These are phyloP conservation scores for Hymenoscyphus fraxineus DNA, from an alignment of 2,329 filamentous ascomycete genomes.

Conservation along the genomic window DNA sequence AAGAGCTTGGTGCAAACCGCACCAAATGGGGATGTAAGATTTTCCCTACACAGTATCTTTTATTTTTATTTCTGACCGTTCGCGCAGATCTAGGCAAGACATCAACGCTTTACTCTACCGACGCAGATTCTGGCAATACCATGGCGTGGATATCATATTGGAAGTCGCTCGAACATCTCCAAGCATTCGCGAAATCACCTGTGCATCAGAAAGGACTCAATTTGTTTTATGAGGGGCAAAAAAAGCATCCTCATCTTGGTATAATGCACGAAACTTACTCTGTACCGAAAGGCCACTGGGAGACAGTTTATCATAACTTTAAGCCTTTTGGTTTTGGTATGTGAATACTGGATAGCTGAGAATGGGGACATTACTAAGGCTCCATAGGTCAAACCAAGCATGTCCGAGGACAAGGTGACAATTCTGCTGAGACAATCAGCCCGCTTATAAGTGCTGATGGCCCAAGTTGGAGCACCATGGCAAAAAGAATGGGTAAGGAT, in stretches of 20 bases:
- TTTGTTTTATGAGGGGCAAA: neutral
- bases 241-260: conserved; percentile 8
- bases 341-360: neutral
- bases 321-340: conserved; percentile 10
- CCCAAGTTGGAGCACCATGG: too few relatives aligned
- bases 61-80: neutral
- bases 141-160: conserved; percentile 7
- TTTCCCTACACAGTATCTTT: neutral
- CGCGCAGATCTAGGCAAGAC: conserved; percentile 9
- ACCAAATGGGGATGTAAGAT: conserved; percentile 10
- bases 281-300: conserved; percentile 7
- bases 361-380: too few relatives aligned
- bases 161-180: conserved; percentile 4
- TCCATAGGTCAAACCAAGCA: too few relatives aligned
- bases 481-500: too few relatives aligned
- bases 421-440: too few relatives aligned
- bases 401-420: too few relatives aligned
- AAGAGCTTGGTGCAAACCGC: conserved; percentile 1
- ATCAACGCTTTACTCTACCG: conserved; percentile 3
- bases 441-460: too few relatives aligned
- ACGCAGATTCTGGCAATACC: conserved; percentile 5
- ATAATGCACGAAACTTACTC: conserved; percentile 9
- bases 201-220: conserved; percentile 5
- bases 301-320: conserved; percentile 8
- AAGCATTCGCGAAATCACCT: conserved; percentile 5